Evolutionary conservation across 768 basidiomycete genomes (phyloP), one percentile per base, ranked within the genome.

Genomic region (Leccinellum luteum): DNA sequence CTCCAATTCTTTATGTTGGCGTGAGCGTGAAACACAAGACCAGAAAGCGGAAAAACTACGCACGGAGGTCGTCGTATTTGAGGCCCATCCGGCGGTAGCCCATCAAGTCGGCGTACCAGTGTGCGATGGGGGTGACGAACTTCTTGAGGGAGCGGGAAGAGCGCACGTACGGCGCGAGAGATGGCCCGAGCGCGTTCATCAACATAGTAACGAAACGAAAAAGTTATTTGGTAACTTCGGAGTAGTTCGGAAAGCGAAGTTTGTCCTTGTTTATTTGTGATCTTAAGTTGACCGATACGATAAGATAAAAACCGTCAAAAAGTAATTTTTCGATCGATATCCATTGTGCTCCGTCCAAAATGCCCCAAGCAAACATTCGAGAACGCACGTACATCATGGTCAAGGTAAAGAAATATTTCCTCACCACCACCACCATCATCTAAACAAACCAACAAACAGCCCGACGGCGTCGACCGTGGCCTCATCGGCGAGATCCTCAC

Each of bases 331-430:
- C 7, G 15, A 52, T 54, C 57, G 71, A 64, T 65, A 66, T 64
- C 64, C 62, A 74, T 25, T 14, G 43, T 4, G 10, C 6, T 30
- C 19, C 44, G 23, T 65, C 73, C 90, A 89, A 89, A 23, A 61
- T 61, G 57, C 60, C 32, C 48, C 41, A 15, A n/a, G 27, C 1
- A 45, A 67, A 66, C 58, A 75, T 76, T 72, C 68, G 63, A 53
- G 94, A 98, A 74, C 93, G 92, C 76, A 96, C 95, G 76, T 98
- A 96, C 81, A 98, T 98, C 82, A 98, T 98, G 96, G 84, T 98
- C 88, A 99, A 98, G 94, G 92, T 25, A n/a, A n/a, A n/a, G 25
- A 25, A 25, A 25, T 25, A 15, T 7, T 14, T 34, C 14, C 14
- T 23, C 17, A 14, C n/a, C n/a, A n/a, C n/a, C n/a, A n/a, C n/a